Evolutionary conservation across 1,284 basidiomycete genomes (phyloP).

Genomic region (Microstroma glucosiphilum): DNA sequence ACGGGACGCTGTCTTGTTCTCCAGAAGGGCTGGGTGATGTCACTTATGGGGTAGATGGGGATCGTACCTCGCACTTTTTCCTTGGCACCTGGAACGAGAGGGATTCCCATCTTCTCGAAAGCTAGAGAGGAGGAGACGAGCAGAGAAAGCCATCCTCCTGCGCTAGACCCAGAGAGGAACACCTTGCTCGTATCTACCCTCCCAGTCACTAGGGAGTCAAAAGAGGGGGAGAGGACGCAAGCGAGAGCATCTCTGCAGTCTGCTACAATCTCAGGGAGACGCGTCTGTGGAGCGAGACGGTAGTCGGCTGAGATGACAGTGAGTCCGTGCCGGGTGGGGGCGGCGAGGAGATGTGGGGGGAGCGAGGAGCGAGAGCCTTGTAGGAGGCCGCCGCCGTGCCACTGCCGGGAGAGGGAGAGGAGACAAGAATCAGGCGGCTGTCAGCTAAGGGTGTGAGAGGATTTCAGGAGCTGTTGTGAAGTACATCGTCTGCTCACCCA

Average conservation of each 20-base stretch:
- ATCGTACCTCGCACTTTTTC: constrained; percentile 13
- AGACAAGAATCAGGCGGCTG: no score
- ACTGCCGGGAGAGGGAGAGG: constrained; percentile 9
- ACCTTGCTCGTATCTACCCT: constrained; percentile 21
- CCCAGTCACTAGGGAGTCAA: constrained; percentile 5
- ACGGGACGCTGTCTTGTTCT: constrained; percentile 30
- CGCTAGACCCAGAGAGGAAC: constrained; percentile 25
- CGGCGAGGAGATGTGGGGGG: background rate
- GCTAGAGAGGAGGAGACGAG: constrained; percentile 23
- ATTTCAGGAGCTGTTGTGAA: no score
- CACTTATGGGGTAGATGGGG: constrained; percentile 39
- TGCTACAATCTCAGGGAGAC: constrained; percentile 26
- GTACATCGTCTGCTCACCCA: constrained; percentile 19
- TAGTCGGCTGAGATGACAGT: constrained; percentile 21
- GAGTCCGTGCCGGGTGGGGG: background rate
- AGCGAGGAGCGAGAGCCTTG: constrained; percentile 14
- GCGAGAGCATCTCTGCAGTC: constrained; percentile 21
- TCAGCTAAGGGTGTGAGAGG: no score
- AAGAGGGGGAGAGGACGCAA: constrained; percentile 12
- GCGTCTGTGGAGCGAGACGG: constrained; percentile 32
- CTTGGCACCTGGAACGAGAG: constrained; percentile 7
- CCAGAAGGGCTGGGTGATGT: constrained; percentile 32
- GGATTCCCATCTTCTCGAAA: constrained; percentile 25
- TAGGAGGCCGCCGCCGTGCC: constrained; percentile 33
- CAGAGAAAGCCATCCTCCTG: constrained; percentile 37